These are phyloP conservation scores for Kodamaea sp. DNA, from an alignment of 1,139 yeast genomes.

Conservation along the genomic window DNA sequence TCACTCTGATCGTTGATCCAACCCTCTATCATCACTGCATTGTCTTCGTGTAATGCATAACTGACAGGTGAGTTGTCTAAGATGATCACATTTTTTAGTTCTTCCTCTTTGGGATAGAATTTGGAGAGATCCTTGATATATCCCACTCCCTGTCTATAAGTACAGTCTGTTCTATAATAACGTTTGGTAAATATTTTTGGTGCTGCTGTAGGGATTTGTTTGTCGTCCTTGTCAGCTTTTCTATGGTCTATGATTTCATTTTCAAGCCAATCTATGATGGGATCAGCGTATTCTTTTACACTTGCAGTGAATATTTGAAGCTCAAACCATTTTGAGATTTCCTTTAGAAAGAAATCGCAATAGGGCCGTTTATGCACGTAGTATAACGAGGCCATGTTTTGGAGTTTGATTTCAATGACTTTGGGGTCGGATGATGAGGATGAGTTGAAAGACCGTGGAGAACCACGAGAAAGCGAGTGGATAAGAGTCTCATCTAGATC, in stretches of 20 bases:
- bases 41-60: conserved; percentile 78
- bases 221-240: conserved; percentile 9
- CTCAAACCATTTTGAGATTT: conserved; percentile 85
- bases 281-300: conserved; percentile 94
- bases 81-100: conserved; percentile 72
- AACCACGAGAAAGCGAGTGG: conserved; percentile 78
- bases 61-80: conserved; percentile 92
- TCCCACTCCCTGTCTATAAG: conserved; percentile 74
- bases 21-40: conserved; percentile 92
- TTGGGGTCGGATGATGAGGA: conserved; percentile 53
- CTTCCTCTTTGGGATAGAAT: conserved; percentile 46
- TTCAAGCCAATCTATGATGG: conserved; percentile 86
- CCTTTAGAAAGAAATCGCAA: conserved; percentile 79
- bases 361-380: conserved; percentile 90
- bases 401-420: conserved; percentile 82
- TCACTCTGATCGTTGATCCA: conserved; percentile 97
- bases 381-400: conserved; percentile 71
- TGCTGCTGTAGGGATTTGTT: conserved; percentile 21
- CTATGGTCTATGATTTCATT: conserved; percentile 31
- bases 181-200: conserved; percentile 53
- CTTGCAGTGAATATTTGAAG: conserved; percentile 91
- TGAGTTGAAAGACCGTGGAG: conserved; percentile 40
- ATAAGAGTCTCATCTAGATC: conserved; percentile 94
- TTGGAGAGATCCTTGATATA: conserved; percentile 81
- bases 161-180: conserved; percentile 79